phyloP scores from a whole-genome alignment of 805 yeast species.

The Barnettozyma salicaria region DNA sequence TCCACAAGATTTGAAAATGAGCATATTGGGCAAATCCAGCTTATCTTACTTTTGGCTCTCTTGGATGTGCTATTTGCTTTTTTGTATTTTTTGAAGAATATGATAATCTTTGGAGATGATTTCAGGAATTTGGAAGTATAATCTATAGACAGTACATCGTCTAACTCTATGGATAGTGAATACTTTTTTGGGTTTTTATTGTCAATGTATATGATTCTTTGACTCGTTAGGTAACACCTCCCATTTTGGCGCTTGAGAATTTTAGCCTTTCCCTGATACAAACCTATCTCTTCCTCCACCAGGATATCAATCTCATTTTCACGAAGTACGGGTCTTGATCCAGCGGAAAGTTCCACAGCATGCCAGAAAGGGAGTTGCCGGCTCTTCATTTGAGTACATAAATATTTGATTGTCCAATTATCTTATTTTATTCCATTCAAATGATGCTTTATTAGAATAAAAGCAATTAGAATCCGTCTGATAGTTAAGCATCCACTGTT shows the following conservation, averaged over 20 bases:
- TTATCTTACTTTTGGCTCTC: slow-evolving; percentile 1
- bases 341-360: slow-evolving; percentile 31
- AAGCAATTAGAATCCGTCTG: too few species aligned
- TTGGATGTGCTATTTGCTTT: not conserved
- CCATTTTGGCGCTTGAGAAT: slow-evolving; percentile 64
- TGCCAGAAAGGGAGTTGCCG: slow-evolving; percentile 28
- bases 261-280: slow-evolving; percentile 73
- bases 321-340: slow-evolving; percentile 34
- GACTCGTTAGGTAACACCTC: slow-evolving; percentile 68
- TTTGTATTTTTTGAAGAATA: slow-evolving; percentile 29
- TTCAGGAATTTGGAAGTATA: slow-evolving; percentile 55
- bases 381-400: too few species aligned
- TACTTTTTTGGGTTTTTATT: slow-evolving; percentile 33
- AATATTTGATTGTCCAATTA: too few species aligned
- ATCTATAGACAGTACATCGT: slow-evolving; percentile 35
- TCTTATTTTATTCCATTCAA: too few species aligned
- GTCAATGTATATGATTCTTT: slow-evolving; percentile 69
- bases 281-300: slow-evolving; percentile 55
- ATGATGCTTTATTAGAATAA: too few species aligned
- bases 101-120: slow-evolving; percentile 71
- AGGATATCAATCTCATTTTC: slow-evolving; percentile 46
- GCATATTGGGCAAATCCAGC: slow-evolving; percentile 90
- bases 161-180: slow-evolving; percentile 44
- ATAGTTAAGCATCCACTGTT: too few species aligned
- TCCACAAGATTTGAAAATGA: slow-evolving; percentile 52